phyloP scores from a whole-genome alignment of 495 filamentous ascomycete species.

The Sabuloglossum arenarium region DNA sequence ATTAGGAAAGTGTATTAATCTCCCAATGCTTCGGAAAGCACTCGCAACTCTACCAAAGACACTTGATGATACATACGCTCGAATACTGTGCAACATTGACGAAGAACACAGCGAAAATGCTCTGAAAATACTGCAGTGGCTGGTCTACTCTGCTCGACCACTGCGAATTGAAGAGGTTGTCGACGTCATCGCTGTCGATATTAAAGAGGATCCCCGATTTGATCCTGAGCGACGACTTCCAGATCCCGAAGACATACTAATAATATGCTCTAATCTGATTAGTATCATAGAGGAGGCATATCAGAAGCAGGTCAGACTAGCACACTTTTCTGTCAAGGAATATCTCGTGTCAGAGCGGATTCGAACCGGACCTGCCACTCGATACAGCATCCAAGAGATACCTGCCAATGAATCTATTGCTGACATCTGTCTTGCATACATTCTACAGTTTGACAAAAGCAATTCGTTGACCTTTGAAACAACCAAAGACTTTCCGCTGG shows the following conservation, averaged over 20 bases:
- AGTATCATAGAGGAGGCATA: background rate
- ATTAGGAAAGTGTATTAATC: constrained; percentile 5
- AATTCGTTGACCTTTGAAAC: background rate
- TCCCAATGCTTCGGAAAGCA: constrained; percentile 1
- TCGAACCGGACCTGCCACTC: background rate
- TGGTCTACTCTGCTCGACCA: constrained; percentile 8
- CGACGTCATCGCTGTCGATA: constrained; percentile 4
- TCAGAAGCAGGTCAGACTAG: constrained; percentile 2
- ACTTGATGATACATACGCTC: constrained; percentile 12
- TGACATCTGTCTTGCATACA: background rate
- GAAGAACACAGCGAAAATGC: constrained; percentile 2
- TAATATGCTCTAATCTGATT: constrained; percentile 10
- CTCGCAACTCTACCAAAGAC: constrained; percentile 7
- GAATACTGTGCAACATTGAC: constrained; percentile 9
- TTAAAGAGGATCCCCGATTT: background rate
- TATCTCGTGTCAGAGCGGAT: constrained; percentile 11
- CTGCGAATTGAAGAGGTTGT: constrained; percentile 8
- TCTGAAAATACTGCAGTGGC: constrained; percentile 9
- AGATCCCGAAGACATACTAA: constrained; percentile 2
- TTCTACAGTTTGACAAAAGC: background rate
- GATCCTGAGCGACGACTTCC: constrained; percentile 5
- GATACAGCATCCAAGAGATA: background rate
- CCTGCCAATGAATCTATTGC: background rate
- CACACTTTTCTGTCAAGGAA: constrained; percentile 14
- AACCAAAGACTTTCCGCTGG: background rate